Evolutionary conservation across 495 filamentous ascomycete genomes (phyloP).

Genomic region (Xylaria palmicola): DNA sequence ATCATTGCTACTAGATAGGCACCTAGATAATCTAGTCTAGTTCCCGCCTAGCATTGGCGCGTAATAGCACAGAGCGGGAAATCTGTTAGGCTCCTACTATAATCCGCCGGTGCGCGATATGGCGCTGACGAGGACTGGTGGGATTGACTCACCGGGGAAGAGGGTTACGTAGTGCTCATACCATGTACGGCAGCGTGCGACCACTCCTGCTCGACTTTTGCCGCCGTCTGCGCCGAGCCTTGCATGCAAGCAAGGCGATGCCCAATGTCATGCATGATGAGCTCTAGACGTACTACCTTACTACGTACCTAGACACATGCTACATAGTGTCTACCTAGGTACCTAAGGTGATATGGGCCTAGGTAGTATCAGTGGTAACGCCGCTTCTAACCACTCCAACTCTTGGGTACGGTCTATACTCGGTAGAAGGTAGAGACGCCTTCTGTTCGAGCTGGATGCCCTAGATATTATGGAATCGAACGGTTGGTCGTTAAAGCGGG

Average conservation of each 20-base stretch:
- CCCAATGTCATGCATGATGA: background rate
- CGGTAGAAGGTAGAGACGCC: background rate
- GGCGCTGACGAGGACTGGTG: background rate
- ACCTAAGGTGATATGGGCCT: no score
- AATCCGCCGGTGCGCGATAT: background rate
- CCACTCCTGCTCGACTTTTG: background rate
- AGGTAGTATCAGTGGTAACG: background rate
- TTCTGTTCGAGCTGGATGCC: no score
- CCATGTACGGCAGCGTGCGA: background rate
- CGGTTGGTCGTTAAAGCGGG: no score
- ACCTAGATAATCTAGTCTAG: background rate
- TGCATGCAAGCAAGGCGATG: background rate
- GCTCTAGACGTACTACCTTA: background rate
- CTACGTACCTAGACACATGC: background rate
- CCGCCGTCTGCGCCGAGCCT: conserved; percentile 12
- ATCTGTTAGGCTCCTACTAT: background rate
- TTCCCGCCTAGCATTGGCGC: background rate
- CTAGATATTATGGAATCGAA: no score
- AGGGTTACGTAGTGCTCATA: conserved; percentile 8
- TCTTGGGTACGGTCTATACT: background rate
- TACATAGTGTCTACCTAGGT: background rate
- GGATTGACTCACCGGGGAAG: background rate
- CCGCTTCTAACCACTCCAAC: background rate
- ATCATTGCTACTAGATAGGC: no score
- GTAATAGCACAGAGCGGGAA: background rate